Evolutionary conservation across 192 early-diverging fungal genomes (phyloP).

Genomic region (Dimargaris cristalligena): DNA sequence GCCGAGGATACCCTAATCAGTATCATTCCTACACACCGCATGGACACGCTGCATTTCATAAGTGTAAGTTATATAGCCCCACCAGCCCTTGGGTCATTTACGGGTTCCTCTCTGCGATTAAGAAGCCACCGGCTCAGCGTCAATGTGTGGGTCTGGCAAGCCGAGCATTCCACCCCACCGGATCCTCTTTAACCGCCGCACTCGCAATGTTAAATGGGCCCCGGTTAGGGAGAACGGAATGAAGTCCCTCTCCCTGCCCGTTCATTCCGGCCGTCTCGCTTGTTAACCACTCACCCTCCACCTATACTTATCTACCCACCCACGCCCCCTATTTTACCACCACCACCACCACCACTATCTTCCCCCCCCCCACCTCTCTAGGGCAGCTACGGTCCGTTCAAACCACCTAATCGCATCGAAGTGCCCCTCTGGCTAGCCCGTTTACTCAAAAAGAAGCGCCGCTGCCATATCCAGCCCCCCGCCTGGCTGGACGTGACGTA

Average conservation of each 20-base stretch:
- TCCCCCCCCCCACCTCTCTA: constrained; percentile 15
- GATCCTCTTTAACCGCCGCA: background rate
- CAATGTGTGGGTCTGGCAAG: background rate
- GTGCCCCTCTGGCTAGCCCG: constrained; percentile 85
- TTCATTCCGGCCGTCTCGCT: background rate
- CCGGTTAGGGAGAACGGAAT: background rate
- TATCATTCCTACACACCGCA: constrained; percentile 54
- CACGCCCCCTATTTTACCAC: background rate
- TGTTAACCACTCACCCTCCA: background rate
- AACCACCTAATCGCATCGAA: constrained; percentile 51
- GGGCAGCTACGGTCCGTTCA: constrained; percentile 61
- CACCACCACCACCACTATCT: constrained; percentile 8
- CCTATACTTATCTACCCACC: background rate
- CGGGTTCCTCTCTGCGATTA: background rate
- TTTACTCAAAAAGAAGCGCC: constrained; percentile 60
- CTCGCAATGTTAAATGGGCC: background rate
- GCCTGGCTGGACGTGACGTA: constrained; percentile 44
- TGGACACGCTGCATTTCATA: constrained; percentile 57
- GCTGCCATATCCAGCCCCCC: constrained; percentile 65
- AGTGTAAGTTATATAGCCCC: constrained; percentile 27
- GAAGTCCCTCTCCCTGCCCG: background rate
- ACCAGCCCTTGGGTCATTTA: background rate
- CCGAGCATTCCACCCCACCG: background rate
- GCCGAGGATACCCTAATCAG: constrained; percentile 60
- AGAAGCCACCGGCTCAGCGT: no score